Base-by-base conservation (phyloP, 2,329 filamentous ascomycete species). In the Aplosporella prunicola region DNA sequence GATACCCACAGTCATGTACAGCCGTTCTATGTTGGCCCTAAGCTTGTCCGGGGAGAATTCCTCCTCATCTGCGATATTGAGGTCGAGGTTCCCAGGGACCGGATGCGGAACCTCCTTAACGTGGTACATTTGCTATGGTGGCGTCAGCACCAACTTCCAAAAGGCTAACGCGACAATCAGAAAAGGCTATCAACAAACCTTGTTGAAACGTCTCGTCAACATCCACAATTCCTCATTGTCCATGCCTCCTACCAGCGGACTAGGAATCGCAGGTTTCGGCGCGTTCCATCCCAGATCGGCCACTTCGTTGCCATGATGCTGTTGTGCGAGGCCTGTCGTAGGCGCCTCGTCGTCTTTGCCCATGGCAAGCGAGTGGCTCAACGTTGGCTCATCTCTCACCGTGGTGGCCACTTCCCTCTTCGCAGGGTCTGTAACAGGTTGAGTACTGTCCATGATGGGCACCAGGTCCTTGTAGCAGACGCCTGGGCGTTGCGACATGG, bases 1-100 rank as follows among this genome's bases (percentile, higher is more conserved):
- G 32, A 88, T 72, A 6, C 81, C 65, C 1, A 93, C 75, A 0
- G 80, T 84, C 71, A 86, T 87, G 55, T 93, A 93, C 9, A 91
- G 63, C 10, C 86, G 70, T 59, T 93, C 86, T 4, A 91, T 55
- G 36, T 82, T 86, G 2, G 79, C 75, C 9, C 85, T 72, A 29
- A 93, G 64, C 61, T 91, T 91, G 51, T 91, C 84, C 0, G 85
- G 84, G 0, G 81, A 84, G 55, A 91, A 91, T 40, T 88, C 81
- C 47, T 91, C 84, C 37, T 89, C 79, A 25, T 87, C 80, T 4
- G 83, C 79, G 39, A 85, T 80, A 47, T 87, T 85, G 41, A 93
- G 69, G 55, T 93, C 85, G 24, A 93, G 63, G 10, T 77, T 75
- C 5, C 80, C 82, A 1, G 81, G 70, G 1, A 74, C 68, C 6